Percentiles rank a stretch among this genome's conserved stretches.
Conservation (phyloP, 139 green algal genomes). For the Coelastrella sp. region DNA sequence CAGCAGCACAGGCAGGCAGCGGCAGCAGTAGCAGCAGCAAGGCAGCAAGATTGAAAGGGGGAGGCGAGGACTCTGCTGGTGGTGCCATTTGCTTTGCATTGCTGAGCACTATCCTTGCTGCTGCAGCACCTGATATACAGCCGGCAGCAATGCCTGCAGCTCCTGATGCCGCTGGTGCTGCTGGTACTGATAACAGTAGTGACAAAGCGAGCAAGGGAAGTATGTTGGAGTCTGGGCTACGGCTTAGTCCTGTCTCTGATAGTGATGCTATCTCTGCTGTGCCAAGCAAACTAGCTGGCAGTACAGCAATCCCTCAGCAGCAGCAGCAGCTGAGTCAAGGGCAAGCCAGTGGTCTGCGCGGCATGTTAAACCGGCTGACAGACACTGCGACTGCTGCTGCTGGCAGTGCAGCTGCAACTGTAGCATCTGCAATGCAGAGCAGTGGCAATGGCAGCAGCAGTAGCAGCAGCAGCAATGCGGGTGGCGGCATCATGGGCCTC, state of each 20-base stretch:
- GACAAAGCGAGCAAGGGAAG: background rate
- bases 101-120: slow-evolving; percentile 74
- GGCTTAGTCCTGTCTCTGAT: slow-evolving; percentile 15
- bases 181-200: background rate
- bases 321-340: slow-evolving; percentile 18
- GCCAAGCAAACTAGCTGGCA: background rate
- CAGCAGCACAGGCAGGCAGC: background rate
- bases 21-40: slow-evolving; percentile 30
- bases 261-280: background rate
- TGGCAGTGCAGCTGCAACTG: slow-evolving; percentile 10
- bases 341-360: background rate
- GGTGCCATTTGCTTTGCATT: slow-evolving; percentile 76
- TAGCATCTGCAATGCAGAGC: slow-evolving; percentile 41
- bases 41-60: slow-evolving; percentile 42
- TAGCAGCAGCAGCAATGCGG: slow-evolving; percentile 14
- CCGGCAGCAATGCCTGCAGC: background rate
- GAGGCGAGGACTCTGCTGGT: slow-evolving; percentile 52
- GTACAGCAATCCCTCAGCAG: background rate
- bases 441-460: slow-evolving; percentile 16
- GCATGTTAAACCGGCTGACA: slow-evolving; percentile 11
- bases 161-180: background rate
- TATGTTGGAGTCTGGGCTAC: background rate
- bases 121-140: slow-evolving; percentile 42
- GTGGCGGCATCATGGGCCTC: background rate
- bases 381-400: slow-evolving; percentile 29